Conservation (phyloP, 2,329 filamentous ascomycete species). For the Talaromyces sp. region DNA sequence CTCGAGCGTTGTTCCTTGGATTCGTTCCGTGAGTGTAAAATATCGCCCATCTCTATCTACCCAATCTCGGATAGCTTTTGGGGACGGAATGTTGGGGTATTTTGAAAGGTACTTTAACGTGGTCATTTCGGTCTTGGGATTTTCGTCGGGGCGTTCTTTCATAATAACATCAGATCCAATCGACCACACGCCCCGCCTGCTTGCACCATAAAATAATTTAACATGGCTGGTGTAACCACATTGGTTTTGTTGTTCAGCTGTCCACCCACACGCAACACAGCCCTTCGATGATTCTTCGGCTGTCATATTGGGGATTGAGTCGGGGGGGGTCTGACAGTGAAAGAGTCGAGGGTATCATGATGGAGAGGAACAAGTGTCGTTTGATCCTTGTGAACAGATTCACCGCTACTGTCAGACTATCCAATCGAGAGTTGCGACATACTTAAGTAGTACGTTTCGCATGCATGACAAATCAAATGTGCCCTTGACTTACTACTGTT, state of each 20-base stretch:
- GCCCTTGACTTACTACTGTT: too few species aligned
- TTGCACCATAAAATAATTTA: slow-evolving; percentile 20
- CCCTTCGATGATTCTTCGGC: too few species aligned
- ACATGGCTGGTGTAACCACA: slow-evolving; percentile 6
- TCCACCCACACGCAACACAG: not conserved
- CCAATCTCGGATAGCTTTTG: slow-evolving; percentile 21
- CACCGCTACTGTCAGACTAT: too few species aligned
- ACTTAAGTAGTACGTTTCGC: too few species aligned
- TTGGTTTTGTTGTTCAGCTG: not conserved
- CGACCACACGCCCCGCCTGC: slow-evolving; percentile 16
- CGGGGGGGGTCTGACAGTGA: too few species aligned
- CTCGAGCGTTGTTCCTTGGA: slow-evolving; percentile 20
- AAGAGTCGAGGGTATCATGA: too few species aligned
- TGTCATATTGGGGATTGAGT: too few species aligned
- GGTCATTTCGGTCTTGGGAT: slow-evolving; percentile 11
- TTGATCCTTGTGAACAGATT: too few species aligned
- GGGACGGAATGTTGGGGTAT: slow-evolving; percentile 15
- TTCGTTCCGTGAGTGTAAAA: slow-evolving; percentile 18
- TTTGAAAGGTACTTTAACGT: slow-evolving; percentile 9
- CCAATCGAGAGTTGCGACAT: too few species aligned
- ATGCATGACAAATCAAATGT: too few species aligned
- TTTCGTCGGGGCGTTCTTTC: slow-evolving; percentile 24
- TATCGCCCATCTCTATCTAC: slow-evolving; percentile 19
- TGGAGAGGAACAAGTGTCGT: too few species aligned
- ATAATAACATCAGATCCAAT: slow-evolving; percentile 25